These are phyloP conservation scores for Diutina rugosa DNA, from an alignment of 1,139 yeast species.

Conservation along the genomic window DNA sequence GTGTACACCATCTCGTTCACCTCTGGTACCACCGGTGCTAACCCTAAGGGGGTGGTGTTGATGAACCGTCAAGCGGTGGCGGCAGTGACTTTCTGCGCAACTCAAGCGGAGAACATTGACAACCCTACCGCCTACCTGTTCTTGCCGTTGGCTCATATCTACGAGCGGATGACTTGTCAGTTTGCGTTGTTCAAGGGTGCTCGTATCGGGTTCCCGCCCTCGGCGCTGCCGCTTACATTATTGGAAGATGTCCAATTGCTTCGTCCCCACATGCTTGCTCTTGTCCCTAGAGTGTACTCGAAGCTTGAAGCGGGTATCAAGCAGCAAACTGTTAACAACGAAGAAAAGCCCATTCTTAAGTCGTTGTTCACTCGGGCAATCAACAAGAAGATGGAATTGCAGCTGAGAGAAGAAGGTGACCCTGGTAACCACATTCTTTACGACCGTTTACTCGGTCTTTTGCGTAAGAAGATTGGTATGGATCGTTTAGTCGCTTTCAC, in stretches of 20 bases:
- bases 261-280: conserved; percentile 15
- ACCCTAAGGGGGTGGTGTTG: conserved; percentile 26
- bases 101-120: conserved; percentile 4
- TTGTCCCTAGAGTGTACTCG: conserved; percentile 14
- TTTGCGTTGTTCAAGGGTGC: conserved; percentile 18
- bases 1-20: conserved; percentile 18
- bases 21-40: conserved; percentile 25
- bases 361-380: conserved; percentile 17
- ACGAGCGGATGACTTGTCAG: conserved; percentile 19
- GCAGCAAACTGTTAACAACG: conserved; percentile 8
- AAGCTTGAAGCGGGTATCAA: conserved; percentile 14
- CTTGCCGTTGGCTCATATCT: conserved; percentile 8
- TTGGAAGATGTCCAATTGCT: conserved; percentile 23
- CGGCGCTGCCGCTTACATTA: conserved; percentile 25
- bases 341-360: conserved; percentile 17
- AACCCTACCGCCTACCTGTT: conserved; percentile 6
- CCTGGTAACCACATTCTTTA: conserved; percentile 18
- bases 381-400: conserved; percentile 18
- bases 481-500: conserved; percentile 14
- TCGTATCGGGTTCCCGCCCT: conserved; percentile 32
- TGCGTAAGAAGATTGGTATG: conserved; percentile 25
- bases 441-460: conserved; percentile 15
- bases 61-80: conserved; percentile 17
- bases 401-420: conserved; percentile 15
- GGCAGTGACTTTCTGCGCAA: conserved; percentile 12